A percentile compares a stretch with the other conserved stretches of the same genome.
These are phyloP conservation scores for Diaporthe velutina DNA, from an alignment of 2,329 filamentous ascomycete species.

Conservation along the genomic window DNA sequence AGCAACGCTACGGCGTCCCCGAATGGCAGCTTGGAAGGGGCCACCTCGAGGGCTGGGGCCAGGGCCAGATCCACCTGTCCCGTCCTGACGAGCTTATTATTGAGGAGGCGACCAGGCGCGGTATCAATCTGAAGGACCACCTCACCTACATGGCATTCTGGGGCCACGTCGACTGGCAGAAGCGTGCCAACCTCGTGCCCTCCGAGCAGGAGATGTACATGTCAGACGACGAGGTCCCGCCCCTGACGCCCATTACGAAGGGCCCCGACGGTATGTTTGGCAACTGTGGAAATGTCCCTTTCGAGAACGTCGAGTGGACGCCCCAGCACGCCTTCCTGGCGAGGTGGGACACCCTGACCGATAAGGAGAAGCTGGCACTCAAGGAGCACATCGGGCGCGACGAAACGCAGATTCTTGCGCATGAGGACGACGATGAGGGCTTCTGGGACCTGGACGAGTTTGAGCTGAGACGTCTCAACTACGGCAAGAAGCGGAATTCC, in stretches of 20 bases:
- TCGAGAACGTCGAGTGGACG: constrained; percentile 54
- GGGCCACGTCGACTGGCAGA: constrained; percentile 70
- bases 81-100: constrained; percentile 71
- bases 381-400: constrained; percentile 47
- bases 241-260: constrained; percentile 37
- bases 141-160: constrained; percentile 71
- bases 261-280: constrained; percentile 19
- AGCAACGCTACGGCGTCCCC: constrained; percentile 61
- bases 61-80: constrained; percentile 58
- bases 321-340: constrained; percentile 60
- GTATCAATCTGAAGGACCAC: constrained; percentile 65
- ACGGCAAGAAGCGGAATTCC: not conserved
- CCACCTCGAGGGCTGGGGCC: constrained; percentile 70
- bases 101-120: constrained; percentile 65
- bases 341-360: constrained; percentile 54
- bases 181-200: constrained; percentile 64
- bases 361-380: constrained; percentile 54
- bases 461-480: not conserved
- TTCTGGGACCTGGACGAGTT: constrained; percentile 31
- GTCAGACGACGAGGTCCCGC: constrained; percentile 57
- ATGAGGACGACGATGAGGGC: constrained; percentile 35
- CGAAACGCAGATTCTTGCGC: constrained; percentile 40
- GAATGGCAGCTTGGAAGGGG: constrained; percentile 63
- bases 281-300: constrained; percentile 51
- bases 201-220: constrained; percentile 65